Conservation (phyloP, 495 filamentous ascomycete genomes). For the Penicillium bovifimosum region DNA sequence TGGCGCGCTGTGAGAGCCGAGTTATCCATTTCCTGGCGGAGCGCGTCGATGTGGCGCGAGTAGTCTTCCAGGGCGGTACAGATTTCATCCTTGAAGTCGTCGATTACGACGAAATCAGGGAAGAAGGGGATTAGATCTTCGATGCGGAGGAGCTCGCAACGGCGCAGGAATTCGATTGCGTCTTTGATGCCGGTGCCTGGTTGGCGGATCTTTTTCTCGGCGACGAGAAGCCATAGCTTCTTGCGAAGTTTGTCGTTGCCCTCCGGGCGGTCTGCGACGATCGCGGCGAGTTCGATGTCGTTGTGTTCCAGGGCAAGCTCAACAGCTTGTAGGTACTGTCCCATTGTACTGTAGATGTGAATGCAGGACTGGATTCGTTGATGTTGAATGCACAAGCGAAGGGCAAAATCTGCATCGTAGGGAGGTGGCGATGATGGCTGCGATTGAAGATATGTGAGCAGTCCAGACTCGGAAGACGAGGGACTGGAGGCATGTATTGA, state of each 20-base stretch:
- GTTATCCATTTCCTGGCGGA: slow-evolving; percentile 97
- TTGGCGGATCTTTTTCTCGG: slow-evolving; percentile 83
- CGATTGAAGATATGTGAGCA: slow-evolving; percentile 81
- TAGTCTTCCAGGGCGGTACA: slow-evolving; percentile 91
- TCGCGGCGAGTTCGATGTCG: slow-evolving; percentile 81
- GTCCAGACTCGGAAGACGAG: slow-evolving; percentile 72
- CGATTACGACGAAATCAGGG: slow-evolving; percentile 97
- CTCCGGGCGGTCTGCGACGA: slow-evolving; percentile 82
- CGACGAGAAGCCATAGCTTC: slow-evolving; percentile 89
- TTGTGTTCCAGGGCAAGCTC: slow-evolving; percentile 83
- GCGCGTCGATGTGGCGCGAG: slow-evolving; percentile 74
- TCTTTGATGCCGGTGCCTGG: slow-evolving; percentile 79
- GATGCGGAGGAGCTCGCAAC: slow-evolving; percentile 86
- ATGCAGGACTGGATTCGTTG: slow-evolving; percentile 87
- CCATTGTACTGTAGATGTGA: slow-evolving; percentile 94
- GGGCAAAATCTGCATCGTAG: slow-evolving; percentile 96
- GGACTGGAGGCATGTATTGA: slow-evolving; percentile 89
- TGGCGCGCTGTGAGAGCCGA: slow-evolving; percentile 78
- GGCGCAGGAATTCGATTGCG: slow-evolving; percentile 88
- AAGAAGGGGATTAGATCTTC: slow-evolving; percentile 98
- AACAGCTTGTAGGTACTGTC: slow-evolving; percentile 85
- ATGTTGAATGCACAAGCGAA: slow-evolving; percentile 91
- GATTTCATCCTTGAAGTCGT: slow-evolving; percentile 98
- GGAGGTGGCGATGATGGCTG: slow-evolving; percentile 66
- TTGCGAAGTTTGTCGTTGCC: slow-evolving; percentile 76